Conservation (phyloP, 352 stramenopile species). For the Globisporangium takayamanum region DNA sequence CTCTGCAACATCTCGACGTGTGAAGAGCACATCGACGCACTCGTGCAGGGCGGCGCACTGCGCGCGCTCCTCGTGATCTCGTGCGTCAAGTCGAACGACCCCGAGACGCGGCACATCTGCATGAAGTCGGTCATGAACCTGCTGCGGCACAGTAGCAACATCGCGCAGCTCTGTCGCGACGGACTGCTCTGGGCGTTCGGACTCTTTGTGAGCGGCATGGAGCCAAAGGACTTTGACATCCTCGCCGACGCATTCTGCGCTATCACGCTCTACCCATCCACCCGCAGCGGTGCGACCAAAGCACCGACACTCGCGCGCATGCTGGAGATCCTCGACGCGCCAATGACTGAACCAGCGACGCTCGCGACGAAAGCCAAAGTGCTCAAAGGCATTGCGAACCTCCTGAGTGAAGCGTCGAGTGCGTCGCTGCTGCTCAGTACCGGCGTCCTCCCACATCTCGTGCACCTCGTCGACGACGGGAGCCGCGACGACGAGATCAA, state of each 20-base stretch:
- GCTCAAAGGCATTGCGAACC: conserved; percentile 43
- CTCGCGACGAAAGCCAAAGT: conserved; percentile 30
- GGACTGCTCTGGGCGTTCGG: conserved; percentile 65
- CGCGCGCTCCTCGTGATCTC: conserved; percentile 82
- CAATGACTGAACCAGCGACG: not conserved
- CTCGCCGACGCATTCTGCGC: conserved; percentile 62
- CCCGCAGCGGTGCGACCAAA: conserved; percentile 44
- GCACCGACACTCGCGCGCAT: conserved; percentile 29
- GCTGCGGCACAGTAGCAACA: conserved; percentile 34
- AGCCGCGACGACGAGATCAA: conserved; percentile 10
- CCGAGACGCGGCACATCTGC: conserved; percentile 64
- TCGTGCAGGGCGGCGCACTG: conserved; percentile 85
- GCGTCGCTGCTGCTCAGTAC: conserved; percentile 20
- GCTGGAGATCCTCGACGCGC: conserved; percentile 27
- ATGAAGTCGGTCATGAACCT: conserved; percentile 69
- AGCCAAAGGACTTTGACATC: conserved; percentile 50
- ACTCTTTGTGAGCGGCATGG: conserved; percentile 50
- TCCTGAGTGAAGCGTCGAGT: conserved; percentile 32
- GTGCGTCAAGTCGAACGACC: conserved; percentile 79
- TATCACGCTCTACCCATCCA: conserved; percentile 42
- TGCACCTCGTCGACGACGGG: conserved; percentile 22
- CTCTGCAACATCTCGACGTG: conserved; percentile 91
- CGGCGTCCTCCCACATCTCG: conserved; percentile 22
- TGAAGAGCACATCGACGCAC: conserved; percentile 83
- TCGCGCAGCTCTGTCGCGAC: conserved; percentile 60